Evolutionary conservation across 176 grass and related monocot genomes (phyloP), one percentile per base, ranked within the genome.

Genomic region (Aegilops umbellulata): DNA sequence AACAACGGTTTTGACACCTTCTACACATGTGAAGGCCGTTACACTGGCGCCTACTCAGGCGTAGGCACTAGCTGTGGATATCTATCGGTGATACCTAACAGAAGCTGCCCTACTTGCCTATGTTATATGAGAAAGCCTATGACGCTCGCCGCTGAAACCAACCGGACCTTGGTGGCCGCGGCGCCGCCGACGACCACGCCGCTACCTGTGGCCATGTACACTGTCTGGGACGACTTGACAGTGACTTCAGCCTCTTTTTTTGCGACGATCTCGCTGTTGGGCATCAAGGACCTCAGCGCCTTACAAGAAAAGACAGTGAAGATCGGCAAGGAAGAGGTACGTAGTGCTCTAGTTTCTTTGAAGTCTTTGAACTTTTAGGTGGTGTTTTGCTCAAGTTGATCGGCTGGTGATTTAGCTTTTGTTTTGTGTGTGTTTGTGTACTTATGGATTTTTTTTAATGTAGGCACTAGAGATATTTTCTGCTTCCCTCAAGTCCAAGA

Each of bases 301-400:
- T 7, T 84, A n/a, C 25, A 79, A 25, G 38, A 88, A 62, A 71
- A 22, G 65, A 79, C 51, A 0, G 81, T 79, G 29, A 88, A 36
- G 22, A 88, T 88, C 25, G 65, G 74, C 74, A 88, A 63, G 51
- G 74, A 84, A 53, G 81, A 88, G 87, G 75, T 84, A 71, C 2
- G 1, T 44, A 2, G 31, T 74, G 66, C 24, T 78, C 53, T 69
- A 57, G 41, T 66, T 66, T 8, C 63, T 27, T 66, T 36, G 0
- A 10, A n/a, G 34, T 70, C 32, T 38, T n/a, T 70, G 34, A 69
- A 70, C 20, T 36, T 69, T 36, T 31, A 35, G 7, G 7, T 22
- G 8, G 16, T 20, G 39, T 58, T 58, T 58, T 58, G 55, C 19
- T 58, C 7, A 58, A 58, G 17, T 58, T 22, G 17, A 20, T 55